phyloP scores from a whole-genome alignment of 1,139 yeast species.

The Hyphopichia pseudoburtonii region DNA sequence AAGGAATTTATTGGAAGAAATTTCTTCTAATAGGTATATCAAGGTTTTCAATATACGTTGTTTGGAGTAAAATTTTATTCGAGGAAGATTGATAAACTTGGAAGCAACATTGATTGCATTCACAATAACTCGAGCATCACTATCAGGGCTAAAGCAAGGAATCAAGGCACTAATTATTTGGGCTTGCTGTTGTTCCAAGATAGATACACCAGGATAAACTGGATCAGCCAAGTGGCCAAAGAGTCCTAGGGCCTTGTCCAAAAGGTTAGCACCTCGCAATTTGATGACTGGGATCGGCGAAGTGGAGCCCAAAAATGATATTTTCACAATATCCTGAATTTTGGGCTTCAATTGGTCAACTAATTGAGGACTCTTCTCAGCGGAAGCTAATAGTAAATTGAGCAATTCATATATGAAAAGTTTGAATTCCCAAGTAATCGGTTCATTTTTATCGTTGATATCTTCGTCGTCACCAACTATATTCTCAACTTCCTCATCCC shows the following conservation, averaged over 20 bases:
- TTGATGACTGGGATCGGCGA: slow-evolving; percentile 64
- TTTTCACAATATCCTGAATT: slow-evolving; percentile 71
- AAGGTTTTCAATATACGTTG: slow-evolving; percentile 68
- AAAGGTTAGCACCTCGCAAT: slow-evolving; percentile 62
- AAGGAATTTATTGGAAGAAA: slow-evolving; percentile 45
- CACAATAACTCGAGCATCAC: slow-evolving; percentile 72
- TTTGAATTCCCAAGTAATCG: slow-evolving; percentile 70
- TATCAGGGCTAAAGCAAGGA: slow-evolving; percentile 80
- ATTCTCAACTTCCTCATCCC: slow-evolving; percentile 47
- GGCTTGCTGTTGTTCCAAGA: slow-evolving; percentile 91
- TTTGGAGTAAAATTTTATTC: slow-evolving; percentile 50
- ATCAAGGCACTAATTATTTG: slow-evolving; percentile 87
- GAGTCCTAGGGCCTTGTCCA: slow-evolving; percentile 42
- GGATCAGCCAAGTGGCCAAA: slow-evolving; percentile 72
- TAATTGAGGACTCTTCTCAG: slow-evolving; percentile 40
- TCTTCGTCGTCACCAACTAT: slow-evolving; percentile 36
- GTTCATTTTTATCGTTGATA: slow-evolving; percentile 50
- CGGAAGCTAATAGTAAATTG: slow-evolving; percentile 46
- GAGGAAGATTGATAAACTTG: slow-evolving; percentile 58
- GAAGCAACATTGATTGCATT: slow-evolving; percentile 81
- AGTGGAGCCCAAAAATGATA: slow-evolving; percentile 85
- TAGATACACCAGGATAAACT: slow-evolving; percentile 65
- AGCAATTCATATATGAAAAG: slow-evolving; percentile 60
- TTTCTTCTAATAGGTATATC: slow-evolving; percentile 65
- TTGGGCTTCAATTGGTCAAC: slow-evolving; percentile 45